phyloP scores from a whole-genome alignment of 2,329 filamentous ascomycete species.

The Ilyonectria mors-panacis region DNA sequence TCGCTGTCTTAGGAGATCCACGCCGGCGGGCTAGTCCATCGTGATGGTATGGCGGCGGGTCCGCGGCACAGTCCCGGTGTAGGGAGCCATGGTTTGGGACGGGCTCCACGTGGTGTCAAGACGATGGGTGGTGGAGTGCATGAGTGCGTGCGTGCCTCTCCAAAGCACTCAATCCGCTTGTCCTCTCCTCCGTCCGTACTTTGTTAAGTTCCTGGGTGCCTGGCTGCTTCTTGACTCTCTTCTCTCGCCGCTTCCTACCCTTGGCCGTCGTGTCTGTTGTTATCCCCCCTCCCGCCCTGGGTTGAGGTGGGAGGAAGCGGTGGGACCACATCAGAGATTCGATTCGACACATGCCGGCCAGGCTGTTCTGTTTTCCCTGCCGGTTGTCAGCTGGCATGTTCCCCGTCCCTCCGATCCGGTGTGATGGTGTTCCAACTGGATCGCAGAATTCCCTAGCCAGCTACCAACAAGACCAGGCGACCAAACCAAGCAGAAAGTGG shows the following conservation, averaged over 20 bases:
- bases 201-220: conserved; percentile 14
- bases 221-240: conserved; percentile 18
- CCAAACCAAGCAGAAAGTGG: conserved; percentile 26
- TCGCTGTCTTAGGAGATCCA: conserved; percentile 34
- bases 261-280: not conserved
- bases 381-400: conserved; percentile 20
- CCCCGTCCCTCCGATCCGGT: conserved; percentile 8
- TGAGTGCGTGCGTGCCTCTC: conserved; percentile 32
- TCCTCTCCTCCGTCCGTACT: conserved; percentile 5
- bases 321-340: conserved; percentile 20
- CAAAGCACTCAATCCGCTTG: conserved; percentile 24
- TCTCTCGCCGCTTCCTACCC: not conserved
- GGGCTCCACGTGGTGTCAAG: conserved; percentile 49
- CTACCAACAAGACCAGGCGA: conserved; percentile 13
- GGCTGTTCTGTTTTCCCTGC: conserved; percentile 8
- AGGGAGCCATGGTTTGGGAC: conserved; percentile 44
- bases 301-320: not conserved
- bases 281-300: not conserved
- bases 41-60: conserved; percentile 43
- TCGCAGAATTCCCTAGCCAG: conserved; percentile 4
- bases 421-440: conserved; percentile 5
- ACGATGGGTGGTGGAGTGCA: conserved; percentile 43
- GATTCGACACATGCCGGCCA: conserved; percentile 10
- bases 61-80: conserved; percentile 49
- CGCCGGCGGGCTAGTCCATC: conserved; percentile 31